Conservation (phyloP, 371 early-diverging fungal genomes). For the Basidiobolus heterosporus region DNA sequence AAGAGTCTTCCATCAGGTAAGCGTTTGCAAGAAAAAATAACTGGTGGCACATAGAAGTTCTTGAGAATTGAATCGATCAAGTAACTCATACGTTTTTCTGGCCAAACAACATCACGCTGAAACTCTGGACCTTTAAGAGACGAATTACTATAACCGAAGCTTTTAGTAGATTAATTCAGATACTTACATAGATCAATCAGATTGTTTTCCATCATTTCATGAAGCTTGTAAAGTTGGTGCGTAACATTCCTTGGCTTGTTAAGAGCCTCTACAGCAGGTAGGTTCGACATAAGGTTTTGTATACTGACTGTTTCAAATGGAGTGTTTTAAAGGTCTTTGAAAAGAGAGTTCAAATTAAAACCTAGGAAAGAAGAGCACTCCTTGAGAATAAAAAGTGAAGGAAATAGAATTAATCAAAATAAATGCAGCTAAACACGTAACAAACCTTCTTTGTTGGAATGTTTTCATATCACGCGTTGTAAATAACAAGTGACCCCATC, state of each 20-base stretch:
- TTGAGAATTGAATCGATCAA: constrained; percentile 7
- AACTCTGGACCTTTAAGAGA: neutral
- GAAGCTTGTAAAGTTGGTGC: constrained; percentile 7
- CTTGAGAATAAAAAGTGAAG: no score
- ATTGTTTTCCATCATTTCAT: constrained; percentile 7
- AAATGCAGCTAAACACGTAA: no score
- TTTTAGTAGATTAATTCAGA: neutral
- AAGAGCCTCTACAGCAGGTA: constrained; percentile 2
- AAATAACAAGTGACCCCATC: no score
- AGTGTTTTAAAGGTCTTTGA: no score
- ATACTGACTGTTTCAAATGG: no score
- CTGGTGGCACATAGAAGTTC: constrained; percentile 7
- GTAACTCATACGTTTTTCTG: constrained; percentile 3
- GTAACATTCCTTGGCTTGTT: constrained; percentile 9
- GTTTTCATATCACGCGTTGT: no score
- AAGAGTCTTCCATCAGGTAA: constrained; percentile 5
- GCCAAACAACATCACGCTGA: neutral
- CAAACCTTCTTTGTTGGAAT: no score
- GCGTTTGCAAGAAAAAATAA: constrained; percentile 8
- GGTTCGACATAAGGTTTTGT: no score
- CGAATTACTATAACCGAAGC: neutral
- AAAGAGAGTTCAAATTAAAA: no score
- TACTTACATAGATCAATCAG: constrained; percentile 4
- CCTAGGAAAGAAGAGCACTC: no score
- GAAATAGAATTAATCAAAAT: no score